A percentile compares a stretch with the other conserved stretches of the same genome.
Conservation (phyloP, 805 yeast genomes). For the Ogataea pini region DNA sequence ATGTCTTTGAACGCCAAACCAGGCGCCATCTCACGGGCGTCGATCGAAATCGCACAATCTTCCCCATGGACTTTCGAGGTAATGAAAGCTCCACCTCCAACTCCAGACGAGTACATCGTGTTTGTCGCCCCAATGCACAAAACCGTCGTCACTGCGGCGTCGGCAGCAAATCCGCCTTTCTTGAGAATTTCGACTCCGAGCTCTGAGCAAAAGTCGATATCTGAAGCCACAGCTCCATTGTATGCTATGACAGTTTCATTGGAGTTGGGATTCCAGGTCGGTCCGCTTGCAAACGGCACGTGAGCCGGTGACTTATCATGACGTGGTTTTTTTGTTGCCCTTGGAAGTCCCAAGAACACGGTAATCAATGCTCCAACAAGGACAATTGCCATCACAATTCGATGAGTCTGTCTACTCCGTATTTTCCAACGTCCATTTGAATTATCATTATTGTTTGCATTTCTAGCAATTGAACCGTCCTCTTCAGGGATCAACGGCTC, state of each 20-base stretch:
- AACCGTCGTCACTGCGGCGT: constrained; percentile 87
- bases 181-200: constrained; percentile 59
- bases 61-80: constrained; percentile 43
- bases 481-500: background rate
- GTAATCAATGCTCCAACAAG: background rate
- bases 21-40: constrained; percentile 92
- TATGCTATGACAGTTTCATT: constrained; percentile 42
- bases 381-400: background rate
- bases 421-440: background rate
- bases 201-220: constrained; percentile 60
- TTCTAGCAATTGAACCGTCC: too few species aligned
- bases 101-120: constrained; percentile 84
- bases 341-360: background rate
- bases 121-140: constrained; percentile 84
- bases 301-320: constrained; percentile 29
- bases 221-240: constrained; percentile 68
- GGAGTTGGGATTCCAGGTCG: constrained; percentile 45
- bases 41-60: constrained; percentile 60
- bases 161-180: constrained; percentile 82
- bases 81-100: constrained; percentile 92
- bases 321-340: background rate
- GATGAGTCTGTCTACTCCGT: background rate
- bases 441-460: too few species aligned
- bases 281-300: constrained; percentile 34
- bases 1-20: constrained; percentile 57